Evolutionary conservation across 495 filamentous ascomycete species (phyloP).

Genomic region (Cercophora sp.): DNA sequence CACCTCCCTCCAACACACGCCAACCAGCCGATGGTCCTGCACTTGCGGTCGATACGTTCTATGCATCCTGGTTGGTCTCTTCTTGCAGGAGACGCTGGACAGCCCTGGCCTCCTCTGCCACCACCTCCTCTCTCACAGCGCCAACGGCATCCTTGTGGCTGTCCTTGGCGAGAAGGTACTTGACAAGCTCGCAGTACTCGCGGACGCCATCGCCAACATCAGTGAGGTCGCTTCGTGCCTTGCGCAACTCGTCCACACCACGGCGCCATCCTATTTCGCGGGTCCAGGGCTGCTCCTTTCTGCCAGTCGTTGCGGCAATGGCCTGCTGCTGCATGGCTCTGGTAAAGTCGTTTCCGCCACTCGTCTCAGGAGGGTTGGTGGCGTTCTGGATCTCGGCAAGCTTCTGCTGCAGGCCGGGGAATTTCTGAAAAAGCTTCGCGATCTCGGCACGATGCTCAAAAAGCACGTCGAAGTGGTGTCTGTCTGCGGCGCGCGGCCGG

Average conservation of each 20-base stretch:
- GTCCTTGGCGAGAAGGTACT: constrained; percentile 29
- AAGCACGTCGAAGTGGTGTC: constrained; percentile 34
- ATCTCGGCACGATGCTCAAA: constrained; percentile 43
- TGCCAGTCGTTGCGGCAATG: background rate
- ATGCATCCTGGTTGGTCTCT: constrained; percentile 21
- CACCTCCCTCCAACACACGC: background rate
- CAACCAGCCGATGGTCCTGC: background rate
- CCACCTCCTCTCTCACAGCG: constrained; percentile 27
- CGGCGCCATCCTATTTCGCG: constrained; percentile 35
- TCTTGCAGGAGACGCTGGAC: constrained; percentile 34
- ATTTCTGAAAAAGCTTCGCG: constrained; percentile 46
- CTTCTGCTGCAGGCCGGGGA: constrained; percentile 48
- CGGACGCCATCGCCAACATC: constrained; percentile 41
- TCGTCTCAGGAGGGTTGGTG: constrained; percentile 40
- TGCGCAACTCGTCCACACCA: constrained; percentile 33
- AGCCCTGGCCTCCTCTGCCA: constrained; percentile 28
- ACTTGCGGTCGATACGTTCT: background rate
- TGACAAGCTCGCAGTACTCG: constrained; percentile 44
- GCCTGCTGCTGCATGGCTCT: constrained; percentile 6
- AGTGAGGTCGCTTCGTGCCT: constrained; percentile 29
- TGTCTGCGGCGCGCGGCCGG: constrained; percentile 19
- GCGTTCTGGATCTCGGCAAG: constrained; percentile 50
- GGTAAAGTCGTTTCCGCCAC: constrained; percentile 8
- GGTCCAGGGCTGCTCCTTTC: constrained; percentile 30
- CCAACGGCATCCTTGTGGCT: constrained; percentile 15